These are phyloP conservation scores for Inonotus hispidus DNA, from an alignment of 1,284 basidiomycete genomes.

Conservation along the genomic window DNA sequence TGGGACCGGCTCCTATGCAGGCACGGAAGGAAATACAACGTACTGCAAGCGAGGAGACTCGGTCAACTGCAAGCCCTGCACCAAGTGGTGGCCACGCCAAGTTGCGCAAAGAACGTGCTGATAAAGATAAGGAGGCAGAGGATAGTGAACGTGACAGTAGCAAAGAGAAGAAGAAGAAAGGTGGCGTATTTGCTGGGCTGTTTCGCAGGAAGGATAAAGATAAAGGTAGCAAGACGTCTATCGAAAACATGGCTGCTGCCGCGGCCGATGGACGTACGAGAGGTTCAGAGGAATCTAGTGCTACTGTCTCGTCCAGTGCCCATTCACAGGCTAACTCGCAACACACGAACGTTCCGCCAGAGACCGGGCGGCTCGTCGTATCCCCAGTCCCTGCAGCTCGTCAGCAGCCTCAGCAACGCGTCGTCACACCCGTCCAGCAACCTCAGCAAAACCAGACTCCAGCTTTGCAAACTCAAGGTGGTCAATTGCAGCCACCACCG, in stretches of 20 bases:
- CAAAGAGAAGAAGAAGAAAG: slow-evolving; percentile 54
- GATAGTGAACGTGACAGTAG: slow-evolving; percentile 39
- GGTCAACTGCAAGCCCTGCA: slow-evolving; percentile 18
- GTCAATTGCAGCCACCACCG: slow-evolving; percentile 5
- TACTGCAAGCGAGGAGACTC: slow-evolving; percentile 20
- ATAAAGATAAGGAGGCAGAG: slow-evolving; percentile 21
- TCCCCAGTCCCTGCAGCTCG: slow-evolving; percentile 10
- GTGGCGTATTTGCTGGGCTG: slow-evolving; percentile 63
- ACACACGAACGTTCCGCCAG: slow-evolving; percentile 18
- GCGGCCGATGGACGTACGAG: slow-evolving; percentile 29
- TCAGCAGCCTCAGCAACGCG: slow-evolving; percentile 9
- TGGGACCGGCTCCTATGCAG: slow-evolving; percentile 8
- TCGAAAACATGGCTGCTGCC: slow-evolving; percentile 44
- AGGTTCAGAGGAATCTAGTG: slow-evolving; percentile 23
- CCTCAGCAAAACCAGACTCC: slow-evolving; percentile 25
- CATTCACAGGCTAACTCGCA: slow-evolving; percentile 13
- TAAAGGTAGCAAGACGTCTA: slow-evolving; percentile 51
- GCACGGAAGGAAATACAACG: slow-evolving; percentile 16
- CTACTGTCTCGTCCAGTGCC: slow-evolving; percentile 16
- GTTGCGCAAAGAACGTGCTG: slow-evolving; percentile 58
- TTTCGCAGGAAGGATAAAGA: slow-evolving; percentile 81
- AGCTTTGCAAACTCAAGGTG: neutral
- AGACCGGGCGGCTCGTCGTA: slow-evolving; percentile 5
- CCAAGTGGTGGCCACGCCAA: slow-evolving; percentile 39
- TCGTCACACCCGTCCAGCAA: slow-evolving; percentile 17